Conservation (phyloP, 345 rosid genomes). For the Melaleuca alternifolia region DNA sequence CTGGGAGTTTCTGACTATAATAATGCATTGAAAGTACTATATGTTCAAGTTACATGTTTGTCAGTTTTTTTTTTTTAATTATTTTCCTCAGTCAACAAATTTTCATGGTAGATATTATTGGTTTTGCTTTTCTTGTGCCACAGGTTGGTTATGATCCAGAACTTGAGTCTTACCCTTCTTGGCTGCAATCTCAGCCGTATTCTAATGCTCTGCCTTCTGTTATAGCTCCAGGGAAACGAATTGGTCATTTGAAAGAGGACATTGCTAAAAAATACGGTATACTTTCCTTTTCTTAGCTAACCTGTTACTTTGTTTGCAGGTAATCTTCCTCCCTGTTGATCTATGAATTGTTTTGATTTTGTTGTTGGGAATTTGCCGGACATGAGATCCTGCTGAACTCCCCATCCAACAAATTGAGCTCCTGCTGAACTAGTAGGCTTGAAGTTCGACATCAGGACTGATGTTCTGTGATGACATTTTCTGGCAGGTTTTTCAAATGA, state of each 20-base stretch:
- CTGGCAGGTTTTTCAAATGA: slow-evolving; percentile 67
- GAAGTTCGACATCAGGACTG: neutral
- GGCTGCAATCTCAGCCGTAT: slow-evolving; percentile 83
- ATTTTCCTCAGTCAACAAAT: neutral
- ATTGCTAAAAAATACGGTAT: slow-evolving; percentile 48
- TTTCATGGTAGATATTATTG: neutral
- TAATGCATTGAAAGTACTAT: slow-evolving; percentile 69
- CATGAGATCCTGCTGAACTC: neutral
- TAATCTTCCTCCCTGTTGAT: neutral
- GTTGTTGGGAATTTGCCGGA: neutral
- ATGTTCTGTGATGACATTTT: neutral
- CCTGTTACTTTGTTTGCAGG: neutral
- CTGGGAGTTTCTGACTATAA: slow-evolving; percentile 93
- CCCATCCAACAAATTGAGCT: neutral
- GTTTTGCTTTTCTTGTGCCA: neutral
- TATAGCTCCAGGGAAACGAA: slow-evolving; percentile 69
- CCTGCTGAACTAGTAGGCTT: neutral
- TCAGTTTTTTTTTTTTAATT: neutral
- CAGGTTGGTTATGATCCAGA: slow-evolving; percentile 98
- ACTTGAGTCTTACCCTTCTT: slow-evolving; percentile 66
- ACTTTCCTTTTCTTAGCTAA: neutral
- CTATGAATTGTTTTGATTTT: neutral
- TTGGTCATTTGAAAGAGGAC: slow-evolving; percentile 49
- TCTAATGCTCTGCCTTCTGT: slow-evolving; percentile 60
- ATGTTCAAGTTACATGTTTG: neutral